Conservation (phyloP, 192 early-diverging fungal genomes). For the Rhizophagus clarus region DNA sequence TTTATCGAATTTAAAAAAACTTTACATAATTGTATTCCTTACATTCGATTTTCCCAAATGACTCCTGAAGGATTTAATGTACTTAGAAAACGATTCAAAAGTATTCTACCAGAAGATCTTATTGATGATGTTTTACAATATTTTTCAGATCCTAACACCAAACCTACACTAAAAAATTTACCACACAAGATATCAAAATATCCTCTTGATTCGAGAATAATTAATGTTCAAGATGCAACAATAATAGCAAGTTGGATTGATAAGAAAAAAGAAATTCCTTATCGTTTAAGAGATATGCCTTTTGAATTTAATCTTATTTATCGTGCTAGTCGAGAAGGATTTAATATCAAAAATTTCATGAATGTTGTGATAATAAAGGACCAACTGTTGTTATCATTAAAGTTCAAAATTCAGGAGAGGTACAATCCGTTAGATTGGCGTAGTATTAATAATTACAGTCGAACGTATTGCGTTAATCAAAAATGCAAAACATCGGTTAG, state of each 20-base stretch:
- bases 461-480: background rate
- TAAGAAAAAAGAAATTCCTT: background rate
- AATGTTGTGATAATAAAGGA: background rate
- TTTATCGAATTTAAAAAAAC: background rate
- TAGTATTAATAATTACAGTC: background rate
- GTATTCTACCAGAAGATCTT: background rate
- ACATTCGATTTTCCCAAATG: background rate
- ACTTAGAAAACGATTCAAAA: too few relatives aligned
- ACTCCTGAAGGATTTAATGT: too few relatives aligned
- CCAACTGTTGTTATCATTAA: background rate
- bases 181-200: background rate
- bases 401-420: background rate
- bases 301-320: background rate
- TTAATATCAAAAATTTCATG: background rate
- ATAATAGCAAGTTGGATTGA: constrained; percentile 15
- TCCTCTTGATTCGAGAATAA: background rate
- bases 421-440: constrained; percentile 6
- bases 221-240: background rate
- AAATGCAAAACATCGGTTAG: background rate
- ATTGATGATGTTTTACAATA: background rate
- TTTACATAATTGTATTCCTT: background rate
- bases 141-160: background rate
- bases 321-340: background rate
- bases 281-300: background rate
- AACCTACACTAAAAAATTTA: background rate